A percentile compares a stretch with the other conserved stretches of the same genome.
Conservation (phyloP, 371 early-diverging fungal species). For the Blyttiomyces sp. region DNA sequence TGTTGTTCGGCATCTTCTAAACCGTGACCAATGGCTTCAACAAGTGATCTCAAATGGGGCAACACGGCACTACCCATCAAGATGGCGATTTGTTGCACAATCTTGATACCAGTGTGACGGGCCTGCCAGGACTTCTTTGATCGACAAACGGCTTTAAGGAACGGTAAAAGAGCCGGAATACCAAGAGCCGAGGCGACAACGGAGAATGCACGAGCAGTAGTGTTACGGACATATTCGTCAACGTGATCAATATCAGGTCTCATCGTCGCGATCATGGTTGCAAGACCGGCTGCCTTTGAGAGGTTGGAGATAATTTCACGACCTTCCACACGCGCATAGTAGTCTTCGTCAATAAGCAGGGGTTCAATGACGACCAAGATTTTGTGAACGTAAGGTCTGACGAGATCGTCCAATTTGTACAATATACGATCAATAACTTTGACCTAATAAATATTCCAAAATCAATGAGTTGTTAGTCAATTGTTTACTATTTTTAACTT, state of each 20-base stretch:
- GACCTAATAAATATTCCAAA: conserved; percentile 36
- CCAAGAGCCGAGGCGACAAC: conserved; percentile 97
- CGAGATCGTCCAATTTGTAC: conserved; percentile 92
- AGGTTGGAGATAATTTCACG: conserved; percentile 96
- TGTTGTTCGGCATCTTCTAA: conserved; percentile 90
- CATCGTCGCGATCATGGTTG: conserved; percentile 98
- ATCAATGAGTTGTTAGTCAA: background rate
- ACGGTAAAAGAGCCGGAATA: conserved; percentile 90
- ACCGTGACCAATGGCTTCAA: conserved; percentile 87
- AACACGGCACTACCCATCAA: conserved; percentile 91
- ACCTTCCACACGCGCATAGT: conserved; percentile 95
- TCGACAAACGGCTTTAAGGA: conserved; percentile 92
- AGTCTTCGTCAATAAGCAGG: conserved; percentile 94
- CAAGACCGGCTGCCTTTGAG: conserved; percentile 95
- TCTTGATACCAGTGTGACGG: conserved; percentile 96
- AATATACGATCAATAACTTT: conserved; percentile 96
- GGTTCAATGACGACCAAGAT: conserved; percentile 98
- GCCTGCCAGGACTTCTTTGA: conserved; percentile 98
- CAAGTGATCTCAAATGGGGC: conserved; percentile 88
- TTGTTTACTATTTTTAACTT: too few relatives aligned
- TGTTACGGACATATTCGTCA: conserved; percentile 97
- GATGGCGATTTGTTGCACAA: conserved; percentile 94
- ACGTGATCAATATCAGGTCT: conserved; percentile 96
- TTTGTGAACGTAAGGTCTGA: conserved; percentile 95
- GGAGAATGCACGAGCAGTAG: conserved; percentile 95